Conservation (phyloP, 371 early-diverging fungal genomes). For the Lichtheimia hyalospora region DNA sequence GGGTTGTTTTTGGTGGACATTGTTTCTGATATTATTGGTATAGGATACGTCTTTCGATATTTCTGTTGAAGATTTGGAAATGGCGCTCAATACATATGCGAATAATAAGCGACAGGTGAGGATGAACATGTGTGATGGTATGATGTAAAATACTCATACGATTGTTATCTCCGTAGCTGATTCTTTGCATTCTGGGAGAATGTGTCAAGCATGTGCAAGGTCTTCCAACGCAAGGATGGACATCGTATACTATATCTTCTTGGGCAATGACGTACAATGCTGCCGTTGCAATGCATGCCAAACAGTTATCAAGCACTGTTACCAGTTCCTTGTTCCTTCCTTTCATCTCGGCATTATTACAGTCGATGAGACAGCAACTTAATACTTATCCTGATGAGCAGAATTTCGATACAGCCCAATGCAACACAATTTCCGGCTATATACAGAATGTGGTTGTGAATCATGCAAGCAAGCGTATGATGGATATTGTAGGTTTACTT, state of each 20-base stretch:
- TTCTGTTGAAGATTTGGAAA: not conserved
- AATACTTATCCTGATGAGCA: not conserved
- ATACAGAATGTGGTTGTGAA: not conserved
- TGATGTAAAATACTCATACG: not conserved
- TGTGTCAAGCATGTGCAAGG: constrained; percentile 7
- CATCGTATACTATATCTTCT: not conserved
- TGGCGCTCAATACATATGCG: not conserved
- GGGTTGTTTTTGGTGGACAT: not conserved
- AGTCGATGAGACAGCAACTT: not conserved
- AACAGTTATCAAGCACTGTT: not conserved
- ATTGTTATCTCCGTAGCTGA: not conserved
- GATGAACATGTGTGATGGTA: not conserved
- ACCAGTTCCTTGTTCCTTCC: constrained; percentile 2
- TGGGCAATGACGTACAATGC: constrained; percentile 7
- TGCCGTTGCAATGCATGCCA: not conserved
- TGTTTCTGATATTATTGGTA: not conserved
- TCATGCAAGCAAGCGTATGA: not conserved
- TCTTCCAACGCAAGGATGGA: constrained; percentile 7
- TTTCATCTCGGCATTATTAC: not conserved
- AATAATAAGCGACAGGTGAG: not conserved
- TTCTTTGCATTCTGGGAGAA: constrained; percentile 3
- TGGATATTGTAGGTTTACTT: not conserved
- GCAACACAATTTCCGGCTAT: not conserved
- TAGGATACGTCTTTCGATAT: not conserved
- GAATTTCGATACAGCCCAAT: not conserved